Base-by-base conservation (phyloP, 2,329 filamentous ascomycete species). In the Dichotomopilus funicola region DNA sequence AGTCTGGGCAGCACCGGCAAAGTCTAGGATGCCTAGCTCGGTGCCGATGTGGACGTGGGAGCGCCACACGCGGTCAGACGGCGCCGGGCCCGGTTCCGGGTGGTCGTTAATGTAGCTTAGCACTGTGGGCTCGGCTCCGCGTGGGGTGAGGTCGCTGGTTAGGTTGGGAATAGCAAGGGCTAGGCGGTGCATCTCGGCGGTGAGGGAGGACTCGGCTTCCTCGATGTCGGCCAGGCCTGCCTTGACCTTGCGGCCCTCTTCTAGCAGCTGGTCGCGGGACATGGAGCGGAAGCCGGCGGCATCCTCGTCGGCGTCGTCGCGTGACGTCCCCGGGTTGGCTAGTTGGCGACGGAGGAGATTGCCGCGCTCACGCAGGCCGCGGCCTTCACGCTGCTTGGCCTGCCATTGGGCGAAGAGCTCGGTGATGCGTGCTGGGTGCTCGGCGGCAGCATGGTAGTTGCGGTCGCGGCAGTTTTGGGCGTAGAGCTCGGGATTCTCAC, bases 11-110 rank as follows among this genome's bases (percentile, higher is more conserved):
- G 91, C 90, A 57, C 81, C 85, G 5, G 87, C 78, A 67, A 99
- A 96, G 73, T 99, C 92, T 51, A 99, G 77, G n/a, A 99, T 79
- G 37, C 86, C 85, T n/a, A 99, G 81, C 66, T 91, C 83, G 4
- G 83, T 78, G 36, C 94, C 94, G 63, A 99, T 92, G 62, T 92
- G 81, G 6, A 94, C 87, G 70, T 96, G 91, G 0, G 88, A 92
- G 43, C 83, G 78, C 80, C 80, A 85, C 6, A 80, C 72, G 55
- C 74, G 72, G 61, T 76, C 72, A 2, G 71, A 71, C 47, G 62
- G 63, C 9, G 53, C 57, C 2, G 57, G 62, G 40, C 54, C 43
- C 62, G 67, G 66, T 68, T 72, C 72, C 9, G 76, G 85, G 70
- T 85, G 79, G 56, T 86, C 78, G 70, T 95, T 95, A 74, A 97